A percentile compares a stretch with the other conserved stretches of the same genome.
Conservation (phyloP, 1,284 basidiomycete genomes). For the Bondarzewia mesenterica region DNA sequence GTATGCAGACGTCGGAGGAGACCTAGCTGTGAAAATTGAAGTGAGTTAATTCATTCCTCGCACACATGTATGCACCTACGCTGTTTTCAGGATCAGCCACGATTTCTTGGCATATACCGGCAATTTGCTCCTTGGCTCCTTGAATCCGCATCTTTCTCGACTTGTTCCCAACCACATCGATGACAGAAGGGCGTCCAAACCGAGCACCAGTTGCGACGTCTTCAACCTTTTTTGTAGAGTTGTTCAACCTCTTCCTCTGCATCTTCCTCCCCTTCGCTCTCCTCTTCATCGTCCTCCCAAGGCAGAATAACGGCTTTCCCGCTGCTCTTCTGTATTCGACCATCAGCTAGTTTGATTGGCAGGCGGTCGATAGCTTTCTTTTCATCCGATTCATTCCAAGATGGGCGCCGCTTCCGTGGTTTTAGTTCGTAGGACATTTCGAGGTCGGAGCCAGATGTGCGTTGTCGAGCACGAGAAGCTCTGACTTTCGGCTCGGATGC, state of each 20-base stretch:
- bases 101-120: conserved; percentile 83
- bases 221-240: conserved; percentile 19
- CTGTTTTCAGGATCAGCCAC: conserved; percentile 80
- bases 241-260: too few species aligned
- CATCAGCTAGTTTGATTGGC: conserved; percentile 81
- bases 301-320: conserved; percentile 21
- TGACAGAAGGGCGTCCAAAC: conserved; percentile 75
- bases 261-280: conserved; percentile 32
- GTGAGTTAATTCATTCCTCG: conserved; percentile 15
- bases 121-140: conserved; percentile 85
- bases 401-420: conserved; percentile 42
- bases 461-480: conserved; percentile 4
- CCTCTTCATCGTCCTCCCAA: conserved; percentile 27
- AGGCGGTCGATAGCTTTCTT: conserved; percentile 56
- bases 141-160: conserved; percentile 68
- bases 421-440: conserved; percentile 67
- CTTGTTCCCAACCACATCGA: conserved; percentile 62
- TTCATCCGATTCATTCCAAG: conserved; percentile 35
- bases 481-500: conserved; percentile 5
- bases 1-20: conserved; percentile 81
- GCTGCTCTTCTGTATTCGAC: conserved; percentile 54
- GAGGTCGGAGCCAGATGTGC: conserved; percentile 41
- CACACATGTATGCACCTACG: conserved; percentile 34
- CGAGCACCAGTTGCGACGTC: conserved; percentile 69
- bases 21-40: conserved; percentile 50